Evolutionary conservation across 2,329 filamentous ascomycete genomes (phyloP), one percentile per base, ranked within the genome.

Genomic region (Penicillium sp.): DNA sequence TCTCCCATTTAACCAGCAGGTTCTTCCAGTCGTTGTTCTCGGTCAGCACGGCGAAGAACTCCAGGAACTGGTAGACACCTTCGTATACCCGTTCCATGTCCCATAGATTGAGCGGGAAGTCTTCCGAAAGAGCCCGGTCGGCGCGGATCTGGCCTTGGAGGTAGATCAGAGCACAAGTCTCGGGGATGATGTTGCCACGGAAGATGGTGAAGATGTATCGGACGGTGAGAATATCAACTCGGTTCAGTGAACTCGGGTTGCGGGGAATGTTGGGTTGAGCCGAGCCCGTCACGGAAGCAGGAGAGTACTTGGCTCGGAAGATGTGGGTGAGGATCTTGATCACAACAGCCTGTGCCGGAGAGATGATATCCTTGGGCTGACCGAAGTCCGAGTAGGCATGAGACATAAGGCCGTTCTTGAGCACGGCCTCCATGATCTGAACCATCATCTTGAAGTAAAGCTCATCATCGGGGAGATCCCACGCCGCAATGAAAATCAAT

Each of bases 41-140:
- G 0, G 91, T 92, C 29, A 96, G 85, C 0, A 94, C 93, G 17
- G 89, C 91, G 54, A 97, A 89, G 72, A 97, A 96, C 67, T 97
- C 93, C 2, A 97, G 85, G 70, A 96, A 96, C 73, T 97, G 93
- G 51, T 93, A 91, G 1, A 97, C 86, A 0, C 93, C 93, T 69
- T 97, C 93, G 73, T 96, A 96, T 58, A 95, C 93, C 15, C 93
- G 86, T 73, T 97, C 93, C 89, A 97, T 96, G 69, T 97, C 93
- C 93, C 93, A 97, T 47, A 92, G 84, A 68, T 97, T 95, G 2
- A 97, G 87, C 0, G 93, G 93, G 68, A 97, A 97, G 69, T 97
- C 93, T 61, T 90, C 86, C 0, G 91, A 87, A 59, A 93, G 85
- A 17, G 88, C 86, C 56, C 87, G 82, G 33, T 88, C 87, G 41